A percentile compares a stretch with the other conserved stretches of the same genome.
Conservation (phyloP, 441 rosid genomes). For the Jatropha podagrica region DNA sequence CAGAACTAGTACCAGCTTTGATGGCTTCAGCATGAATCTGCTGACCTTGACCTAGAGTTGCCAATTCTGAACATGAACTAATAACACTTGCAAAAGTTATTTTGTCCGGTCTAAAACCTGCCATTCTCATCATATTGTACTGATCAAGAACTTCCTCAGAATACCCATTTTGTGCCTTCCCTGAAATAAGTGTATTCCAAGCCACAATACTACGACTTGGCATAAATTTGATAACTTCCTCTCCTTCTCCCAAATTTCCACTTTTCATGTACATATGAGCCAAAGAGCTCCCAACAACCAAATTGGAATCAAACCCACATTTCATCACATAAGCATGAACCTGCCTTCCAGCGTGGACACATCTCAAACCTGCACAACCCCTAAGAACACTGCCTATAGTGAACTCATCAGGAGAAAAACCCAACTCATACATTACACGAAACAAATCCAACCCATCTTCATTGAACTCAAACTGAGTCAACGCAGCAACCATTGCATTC, state of each 20-base stretch:
- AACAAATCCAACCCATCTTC: constrained; percentile 63
- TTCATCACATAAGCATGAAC: constrained; percentile 56
- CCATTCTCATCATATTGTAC: constrained; percentile 65
- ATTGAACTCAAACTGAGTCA: constrained; percentile 56
- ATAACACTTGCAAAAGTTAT: constrained; percentile 74
- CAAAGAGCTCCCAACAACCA: constrained; percentile 73
- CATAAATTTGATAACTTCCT: constrained; percentile 55
- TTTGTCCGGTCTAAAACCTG: constrained; percentile 61
- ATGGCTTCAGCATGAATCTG: constrained; percentile 81
- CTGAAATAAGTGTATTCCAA: constrained; percentile 83
- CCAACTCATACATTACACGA: constrained; percentile 51
- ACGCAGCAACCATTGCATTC: constrained; percentile 75
- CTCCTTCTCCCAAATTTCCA: constrained; percentile 65
- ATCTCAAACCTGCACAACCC: constrained; percentile 71
- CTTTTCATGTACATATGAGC: constrained; percentile 91
- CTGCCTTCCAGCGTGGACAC: constrained; percentile 52
- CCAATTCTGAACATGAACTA: constrained; percentile 82
- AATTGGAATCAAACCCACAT: constrained; percentile 55
- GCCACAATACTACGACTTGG: constrained; percentile 57
- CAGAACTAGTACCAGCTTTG: constrained; percentile 56
- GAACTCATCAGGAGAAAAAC: constrained; percentile 64
- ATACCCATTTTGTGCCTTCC: constrained; percentile 73
- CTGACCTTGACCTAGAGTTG: constrained; percentile 80
- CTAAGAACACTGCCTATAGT: constrained; percentile 74
- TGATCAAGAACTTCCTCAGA: constrained; percentile 59